Conservation (phyloP, 495 filamentous ascomycete species). For the Penicillium argentinense region DNA sequence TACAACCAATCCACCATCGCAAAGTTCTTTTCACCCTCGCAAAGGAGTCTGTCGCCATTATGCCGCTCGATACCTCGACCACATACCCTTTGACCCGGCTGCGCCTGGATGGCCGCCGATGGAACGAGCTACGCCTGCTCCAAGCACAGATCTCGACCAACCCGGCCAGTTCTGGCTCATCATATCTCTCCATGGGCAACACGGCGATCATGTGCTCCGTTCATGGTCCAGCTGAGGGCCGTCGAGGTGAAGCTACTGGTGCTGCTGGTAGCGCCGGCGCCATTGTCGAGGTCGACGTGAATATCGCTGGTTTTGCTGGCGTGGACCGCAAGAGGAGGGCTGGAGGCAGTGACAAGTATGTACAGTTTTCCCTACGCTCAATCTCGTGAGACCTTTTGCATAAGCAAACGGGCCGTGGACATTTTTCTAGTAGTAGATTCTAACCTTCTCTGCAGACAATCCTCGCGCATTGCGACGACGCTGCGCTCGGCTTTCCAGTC, state of each 20-base stretch:
- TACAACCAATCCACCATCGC: neutral
- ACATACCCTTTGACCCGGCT: slow-evolving; percentile 79
- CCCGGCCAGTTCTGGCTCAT: slow-evolving; percentile 83
- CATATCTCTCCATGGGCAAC: slow-evolving; percentile 92
- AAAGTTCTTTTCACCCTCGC: neutral
- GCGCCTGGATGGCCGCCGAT: slow-evolving; percentile 90
- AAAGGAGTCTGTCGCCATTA: slow-evolving; percentile 33
- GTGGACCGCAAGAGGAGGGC: slow-evolving; percentile 77
- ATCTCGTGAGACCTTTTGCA: neutral
- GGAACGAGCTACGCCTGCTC: slow-evolving; percentile 94
- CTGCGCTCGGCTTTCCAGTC: slow-evolving; percentile 71
- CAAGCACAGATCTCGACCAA: slow-evolving; percentile 89
- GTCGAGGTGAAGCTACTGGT: slow-evolving; percentile 48
- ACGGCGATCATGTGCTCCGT: slow-evolving; percentile 95
- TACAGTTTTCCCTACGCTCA: too few species aligned
- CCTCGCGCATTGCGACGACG: slow-evolving; percentile 74
- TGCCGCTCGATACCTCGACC: slow-evolving; percentile 89
- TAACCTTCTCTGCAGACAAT: slow-evolving; percentile 57
- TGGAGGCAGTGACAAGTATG: slow-evolving; percentile 75
- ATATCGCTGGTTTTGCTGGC: slow-evolving; percentile 82
- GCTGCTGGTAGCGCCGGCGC: slow-evolving; percentile 52
- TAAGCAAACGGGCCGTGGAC: too few species aligned
- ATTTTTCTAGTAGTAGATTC: too few species aligned
- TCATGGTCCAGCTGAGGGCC: slow-evolving; percentile 72
- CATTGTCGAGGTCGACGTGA: slow-evolving; percentile 77